Percentiles rank a stretch among this genome's conserved stretches.
Evolutionary conservation across 495 filamentous ascomycete genomes (phyloP).

Genomic region (Aeminium ludgeri): DNA sequence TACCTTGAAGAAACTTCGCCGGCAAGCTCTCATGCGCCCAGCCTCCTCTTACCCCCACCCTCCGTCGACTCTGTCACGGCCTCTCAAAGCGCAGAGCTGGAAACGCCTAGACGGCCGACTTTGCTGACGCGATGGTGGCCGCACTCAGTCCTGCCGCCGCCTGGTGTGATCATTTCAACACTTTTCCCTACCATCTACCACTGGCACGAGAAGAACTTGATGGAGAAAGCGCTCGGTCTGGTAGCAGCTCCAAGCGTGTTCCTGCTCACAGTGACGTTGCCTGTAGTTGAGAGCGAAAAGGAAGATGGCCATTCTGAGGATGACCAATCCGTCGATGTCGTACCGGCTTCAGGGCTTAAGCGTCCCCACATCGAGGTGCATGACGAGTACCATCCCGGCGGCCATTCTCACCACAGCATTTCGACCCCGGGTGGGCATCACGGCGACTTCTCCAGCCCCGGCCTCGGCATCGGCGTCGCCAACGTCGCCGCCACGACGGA

Average conservation of each 20-base stretch:
- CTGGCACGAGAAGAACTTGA: conserved; percentile 59
- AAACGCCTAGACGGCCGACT: conserved; percentile 7
- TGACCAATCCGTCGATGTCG: too few species aligned
- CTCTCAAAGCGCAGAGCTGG: conserved; percentile 14
- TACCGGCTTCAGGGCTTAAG: too few species aligned
- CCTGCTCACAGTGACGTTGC: conserved; percentile 77
- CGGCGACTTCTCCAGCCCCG: too few species aligned
- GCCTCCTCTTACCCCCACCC: conserved; percentile 34
- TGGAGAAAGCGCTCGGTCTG: conserved; percentile 61
- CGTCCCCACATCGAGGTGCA: too few species aligned
- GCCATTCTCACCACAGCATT: too few species aligned
- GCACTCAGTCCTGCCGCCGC: conserved; percentile 49
- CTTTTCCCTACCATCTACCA: conserved; percentile 75
- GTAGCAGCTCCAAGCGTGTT: conserved; percentile 80
- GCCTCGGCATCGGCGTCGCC: not conserved
- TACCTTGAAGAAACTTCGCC: conserved; percentile 30
- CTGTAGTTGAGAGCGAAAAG: conserved; percentile 58
- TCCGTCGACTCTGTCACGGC: conserved; percentile 33
- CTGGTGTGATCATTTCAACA: conserved; percentile 49
- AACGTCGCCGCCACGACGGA: conserved; percentile 13
- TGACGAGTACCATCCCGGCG: too few species aligned
- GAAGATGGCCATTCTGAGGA: conserved; percentile 26
- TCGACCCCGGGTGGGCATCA: too few species aligned
- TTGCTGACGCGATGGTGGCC: conserved; percentile 45
- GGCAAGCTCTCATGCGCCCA: conserved; percentile 28